Percentiles rank a stretch among this genome's conserved stretches.
These are phyloP conservation scores for Paramecium sonneborni DNA, from an alignment of 73 alveolate genomes.

Conservation along the genomic window DNA sequence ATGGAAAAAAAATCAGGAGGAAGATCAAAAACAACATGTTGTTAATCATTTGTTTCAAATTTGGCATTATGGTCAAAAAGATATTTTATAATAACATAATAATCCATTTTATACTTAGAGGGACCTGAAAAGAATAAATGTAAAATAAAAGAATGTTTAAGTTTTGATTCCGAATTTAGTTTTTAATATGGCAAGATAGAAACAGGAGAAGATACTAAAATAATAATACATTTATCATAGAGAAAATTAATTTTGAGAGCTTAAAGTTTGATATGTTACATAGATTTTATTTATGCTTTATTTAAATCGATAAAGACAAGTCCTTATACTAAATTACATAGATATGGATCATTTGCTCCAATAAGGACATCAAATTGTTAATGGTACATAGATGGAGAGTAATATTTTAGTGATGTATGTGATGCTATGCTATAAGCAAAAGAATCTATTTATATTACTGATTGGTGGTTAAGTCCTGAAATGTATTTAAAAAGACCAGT, in stretches of 20 bases:
- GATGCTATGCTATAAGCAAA: constrained; percentile 73
- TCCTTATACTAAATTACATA: constrained; percentile 47
- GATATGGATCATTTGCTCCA: constrained; percentile 70
- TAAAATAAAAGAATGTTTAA: constrained; percentile 60
- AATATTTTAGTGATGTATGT: constrained; percentile 65
- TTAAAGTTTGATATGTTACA: neutral
- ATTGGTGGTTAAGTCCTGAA: constrained; percentile 99
- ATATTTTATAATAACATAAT: neutral
- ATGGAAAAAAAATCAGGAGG: neutral
- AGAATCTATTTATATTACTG: constrained; percentile 88
- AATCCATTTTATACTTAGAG: neutral
- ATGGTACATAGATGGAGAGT: constrained; percentile 74
- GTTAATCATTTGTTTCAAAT: neutral
- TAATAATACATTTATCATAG: constrained; percentile 37
- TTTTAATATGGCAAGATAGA: constrained; percentile 52
- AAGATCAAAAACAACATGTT: neutral
- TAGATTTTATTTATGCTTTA: constrained; percentile 51
- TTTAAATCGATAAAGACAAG: constrained; percentile 34
- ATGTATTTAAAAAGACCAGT: constrained; percentile 86
- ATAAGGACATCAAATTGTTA: constrained; percentile 51
- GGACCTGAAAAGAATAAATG: neutral
- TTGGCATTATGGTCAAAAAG: neutral
- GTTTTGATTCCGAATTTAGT: constrained; percentile 58
- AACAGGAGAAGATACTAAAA: constrained; percentile 60
- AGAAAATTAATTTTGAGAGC: constrained; percentile 52